phyloP scores from a whole-genome alignment of 2,329 filamentous ascomycete genomes.

The Alternaria gansuensis region DNA sequence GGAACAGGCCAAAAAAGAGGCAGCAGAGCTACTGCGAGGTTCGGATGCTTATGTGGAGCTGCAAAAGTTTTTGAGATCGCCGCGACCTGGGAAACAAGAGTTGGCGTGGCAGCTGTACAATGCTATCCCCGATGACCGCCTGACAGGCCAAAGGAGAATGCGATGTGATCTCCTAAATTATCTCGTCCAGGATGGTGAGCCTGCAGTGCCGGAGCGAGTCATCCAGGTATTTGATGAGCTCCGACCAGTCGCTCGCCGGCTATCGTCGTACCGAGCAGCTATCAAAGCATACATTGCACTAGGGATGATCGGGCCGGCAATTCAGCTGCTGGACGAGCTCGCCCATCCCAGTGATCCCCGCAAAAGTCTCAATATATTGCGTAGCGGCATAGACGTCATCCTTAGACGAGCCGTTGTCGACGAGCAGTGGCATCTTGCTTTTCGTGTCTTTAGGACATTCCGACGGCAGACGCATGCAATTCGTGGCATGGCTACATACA shows the following conservation, averaged over 20 bases:
- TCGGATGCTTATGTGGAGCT: slow-evolving; percentile 35
- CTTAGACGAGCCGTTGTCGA: slow-evolving; percentile 42
- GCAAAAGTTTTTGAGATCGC: slow-evolving; percentile 24
- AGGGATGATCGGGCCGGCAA: slow-evolving; percentile 50
- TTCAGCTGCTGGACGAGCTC: slow-evolving; percentile 56
- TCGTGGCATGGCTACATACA: slow-evolving; percentile 1
- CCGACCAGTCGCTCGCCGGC: slow-evolving; percentile 47
- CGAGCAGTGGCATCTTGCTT: slow-evolving; percentile 49
- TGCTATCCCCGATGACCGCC: slow-evolving; percentile 29
- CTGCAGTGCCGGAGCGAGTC: slow-evolving; percentile 55
- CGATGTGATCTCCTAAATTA: slow-evolving; percentile 43
- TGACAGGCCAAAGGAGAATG: slow-evolving; percentile 17
- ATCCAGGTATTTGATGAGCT: slow-evolving; percentile 59
- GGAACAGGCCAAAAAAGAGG: slow-evolving; percentile 31
- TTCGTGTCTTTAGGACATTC: slow-evolving; percentile 41
- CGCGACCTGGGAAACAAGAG: slow-evolving; percentile 36
- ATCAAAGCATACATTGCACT: slow-evolving; percentile 58
- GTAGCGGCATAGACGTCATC: slow-evolving; percentile 44
- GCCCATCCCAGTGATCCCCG: slow-evolving; percentile 4
- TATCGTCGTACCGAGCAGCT: slow-evolving; percentile 57
- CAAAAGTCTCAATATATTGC: slow-evolving; percentile 12
- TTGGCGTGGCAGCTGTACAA: slow-evolving; percentile 53
- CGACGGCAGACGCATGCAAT: slow-evolving; percentile 17
- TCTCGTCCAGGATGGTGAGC: slow-evolving; percentile 30
- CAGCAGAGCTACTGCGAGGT: slow-evolving; percentile 27